Percentiles rank a stretch among this genome's conserved stretches.
Evolutionary conservation across 139 green algal genomes (phyloP).

Genomic region (Coelastrella sp.): DNA sequence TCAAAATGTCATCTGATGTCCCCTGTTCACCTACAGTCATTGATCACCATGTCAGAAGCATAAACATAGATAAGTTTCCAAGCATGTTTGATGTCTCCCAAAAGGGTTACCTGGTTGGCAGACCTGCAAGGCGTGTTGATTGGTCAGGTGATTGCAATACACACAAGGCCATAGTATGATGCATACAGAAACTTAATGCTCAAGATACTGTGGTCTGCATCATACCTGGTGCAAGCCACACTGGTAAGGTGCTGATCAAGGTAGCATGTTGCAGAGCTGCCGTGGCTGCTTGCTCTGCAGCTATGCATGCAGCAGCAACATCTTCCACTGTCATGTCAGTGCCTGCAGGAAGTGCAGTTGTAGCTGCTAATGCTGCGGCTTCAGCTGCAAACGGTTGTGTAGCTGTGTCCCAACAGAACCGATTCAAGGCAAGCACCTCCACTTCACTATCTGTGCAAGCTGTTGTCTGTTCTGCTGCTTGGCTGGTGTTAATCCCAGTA

Average conservation of each 20-base stretch:
- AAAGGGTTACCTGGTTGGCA: no score
- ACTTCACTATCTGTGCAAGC: background rate
- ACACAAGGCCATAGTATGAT: no score
- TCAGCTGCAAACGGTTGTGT: background rate
- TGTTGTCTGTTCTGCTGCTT: conserved; percentile 2
- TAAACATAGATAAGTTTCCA: no score
- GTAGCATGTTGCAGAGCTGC: background rate
- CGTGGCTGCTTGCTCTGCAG: conserved; percentile 13
- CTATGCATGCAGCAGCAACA: background rate
- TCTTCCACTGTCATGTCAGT: conserved; percentile 52
- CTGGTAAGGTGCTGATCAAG: conserved; percentile 63
- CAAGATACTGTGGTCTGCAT: conserved; percentile 48
- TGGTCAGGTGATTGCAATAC: no score
- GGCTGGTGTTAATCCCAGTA: background rate
- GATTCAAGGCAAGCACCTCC: background rate
- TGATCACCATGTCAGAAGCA: no score
- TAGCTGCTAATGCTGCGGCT: conserved; percentile 17
- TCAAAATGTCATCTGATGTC: background rate
- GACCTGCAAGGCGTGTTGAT: no score
- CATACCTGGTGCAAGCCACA: conserved; percentile 80
- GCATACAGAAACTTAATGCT: no score
- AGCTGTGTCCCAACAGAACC: conserved; percentile 29
- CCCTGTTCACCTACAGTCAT: conserved; percentile 63
- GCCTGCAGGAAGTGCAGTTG: background rate
- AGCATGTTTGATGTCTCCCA: no score